phyloP scores from a whole-genome alignment of 139 green algal species.

The Astrephomene gubernaculifera region DNA sequence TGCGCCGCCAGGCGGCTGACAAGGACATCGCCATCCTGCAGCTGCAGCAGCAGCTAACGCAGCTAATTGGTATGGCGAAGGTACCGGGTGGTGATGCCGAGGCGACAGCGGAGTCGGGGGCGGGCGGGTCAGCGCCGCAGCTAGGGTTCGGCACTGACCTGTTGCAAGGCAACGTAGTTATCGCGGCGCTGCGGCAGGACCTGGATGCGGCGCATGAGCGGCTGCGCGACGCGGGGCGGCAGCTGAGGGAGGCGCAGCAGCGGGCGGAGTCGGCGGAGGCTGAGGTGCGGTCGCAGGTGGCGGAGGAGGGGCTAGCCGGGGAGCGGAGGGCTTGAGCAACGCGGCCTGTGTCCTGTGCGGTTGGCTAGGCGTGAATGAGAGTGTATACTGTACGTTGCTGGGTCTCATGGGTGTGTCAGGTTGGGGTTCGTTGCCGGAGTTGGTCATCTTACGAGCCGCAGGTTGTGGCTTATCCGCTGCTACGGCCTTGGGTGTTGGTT shows the following conservation, averaged over 20 bases:
- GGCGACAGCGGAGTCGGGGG: neutral
- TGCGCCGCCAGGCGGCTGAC: conserved; percentile 2
- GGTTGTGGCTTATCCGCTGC: too few species aligned
- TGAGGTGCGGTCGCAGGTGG: conserved; percentile 37
- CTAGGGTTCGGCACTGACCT: neutral
- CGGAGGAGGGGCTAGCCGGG: neutral
- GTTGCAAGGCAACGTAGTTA: conserved; percentile 23
- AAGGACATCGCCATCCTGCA: conserved; percentile 21
- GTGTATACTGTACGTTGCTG: too few species aligned
- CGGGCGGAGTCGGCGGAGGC: conserved; percentile 25
- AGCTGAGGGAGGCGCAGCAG: conserved; percentile 31
- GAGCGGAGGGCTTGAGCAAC: neutral
- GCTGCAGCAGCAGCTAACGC: conserved; percentile 35
- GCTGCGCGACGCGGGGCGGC: conserved; percentile 20
- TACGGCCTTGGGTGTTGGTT: too few species aligned
- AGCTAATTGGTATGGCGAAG: neutral
- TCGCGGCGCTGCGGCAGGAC: conserved; percentile 34
- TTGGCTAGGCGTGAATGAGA: too few species aligned
- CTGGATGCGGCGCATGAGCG: conserved; percentile 44
- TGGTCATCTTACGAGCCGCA: too few species aligned
- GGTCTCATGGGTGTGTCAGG: too few species aligned
- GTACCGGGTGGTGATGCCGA: neutral
- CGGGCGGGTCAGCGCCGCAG: neutral
- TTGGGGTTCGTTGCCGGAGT: too few species aligned
- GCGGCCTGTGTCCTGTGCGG: neutral